phyloP scores from a whole-genome alignment of 768 basidiomycete species.

The Chalciporus chontae region DNA sequence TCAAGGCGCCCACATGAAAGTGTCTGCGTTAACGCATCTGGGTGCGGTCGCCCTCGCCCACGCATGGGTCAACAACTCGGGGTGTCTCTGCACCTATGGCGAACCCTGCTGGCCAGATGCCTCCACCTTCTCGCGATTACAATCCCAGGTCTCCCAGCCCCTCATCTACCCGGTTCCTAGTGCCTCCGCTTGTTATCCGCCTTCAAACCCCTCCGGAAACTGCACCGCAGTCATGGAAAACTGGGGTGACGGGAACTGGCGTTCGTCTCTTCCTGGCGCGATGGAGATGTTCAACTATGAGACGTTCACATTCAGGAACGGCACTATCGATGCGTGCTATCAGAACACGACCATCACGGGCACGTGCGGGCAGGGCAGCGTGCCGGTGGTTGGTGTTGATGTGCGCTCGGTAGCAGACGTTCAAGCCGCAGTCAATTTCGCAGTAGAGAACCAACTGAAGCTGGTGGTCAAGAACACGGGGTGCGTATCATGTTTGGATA shows the following conservation, averaged over 20 bases:
- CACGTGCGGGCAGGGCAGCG: constrained; percentile 17
- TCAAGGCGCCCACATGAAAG: too few relatives aligned
- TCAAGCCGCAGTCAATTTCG: constrained; percentile 22
- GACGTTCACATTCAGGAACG: constrained; percentile 37
- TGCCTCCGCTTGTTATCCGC: constrained; percentile 19
- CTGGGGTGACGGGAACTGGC: constrained; percentile 38
- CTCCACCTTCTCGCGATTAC: constrained; percentile 11
- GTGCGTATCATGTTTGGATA: background rate
- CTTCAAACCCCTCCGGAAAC: constrained; percentile 31
- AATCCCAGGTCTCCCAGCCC: constrained; percentile 15
- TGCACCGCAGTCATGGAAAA: constrained; percentile 32
- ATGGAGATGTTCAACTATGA: constrained; percentile 35
- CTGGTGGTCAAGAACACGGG: constrained; percentile 22
- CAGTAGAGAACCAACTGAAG: constrained; percentile 10
- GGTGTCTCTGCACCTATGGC: constrained; percentile 17
- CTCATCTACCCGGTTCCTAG: constrained; percentile 13
- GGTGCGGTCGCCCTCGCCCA: background rate
- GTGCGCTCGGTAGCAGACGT: constrained; percentile 16
- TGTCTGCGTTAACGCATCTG: too few relatives aligned
- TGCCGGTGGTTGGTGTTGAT: constrained; percentile 20
- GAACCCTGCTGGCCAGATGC: constrained; percentile 20
- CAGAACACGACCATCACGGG: constrained; percentile 29
- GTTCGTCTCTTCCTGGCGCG: constrained; percentile 38
- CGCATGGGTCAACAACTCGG: background rate
- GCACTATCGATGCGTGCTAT: constrained; percentile 39